Evolutionary conservation across 2,329 filamentous ascomycete species (phyloP), one percentile per base, ranked within the genome.

Genomic region (Fusarium agapanthi): DNA sequence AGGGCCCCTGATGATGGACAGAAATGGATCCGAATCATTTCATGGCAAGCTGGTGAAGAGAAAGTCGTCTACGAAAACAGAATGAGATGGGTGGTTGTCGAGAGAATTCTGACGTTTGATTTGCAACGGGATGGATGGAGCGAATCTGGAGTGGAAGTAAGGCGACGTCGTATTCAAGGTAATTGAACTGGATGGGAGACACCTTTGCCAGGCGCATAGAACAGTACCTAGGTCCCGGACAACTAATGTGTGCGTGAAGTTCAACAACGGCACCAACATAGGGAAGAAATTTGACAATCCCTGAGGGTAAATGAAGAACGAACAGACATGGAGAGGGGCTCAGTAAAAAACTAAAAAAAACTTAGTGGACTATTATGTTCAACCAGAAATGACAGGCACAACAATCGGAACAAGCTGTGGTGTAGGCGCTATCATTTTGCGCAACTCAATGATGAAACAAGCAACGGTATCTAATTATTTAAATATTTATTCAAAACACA

Each of bases 21-120:
- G 10, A 61, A 71, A 20, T 83, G 81, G 81, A 75, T 78, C 54
- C 79, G 77, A 44, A 79, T 83, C 35, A 57, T 77, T 24, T 79
- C 80, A 7, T 82, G 80, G 80, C 71, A 79, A 15, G 70, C 75
- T 28, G 71, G 76, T 24, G 69, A 77, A 20, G 74, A 75, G 24
- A 78, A 74, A n/a, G 72, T 74, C 20, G 75, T 76, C 3, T 76
- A 73, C 34, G 77, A 79, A 62, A 80, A 82, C 60, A 73, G 78
- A 48, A 80, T 82, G 80, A 77, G 81, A 61, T 83, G 81, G 81
- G 79, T 81, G 35, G 72, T 81, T 28, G 81, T 83, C 14, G 81
- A 83, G 67, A 77, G 81, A 22, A 81, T 79, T 43, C 67, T 83
- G 35, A 83, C 81, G 3, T 82, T 83, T 61, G 81, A 81, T 11